Evolutionary conservation across 2,329 filamentous ascomycete genomes (phyloP), one percentile per base, ranked within the genome.

Genomic region (Ceratocystis variospora): DNA sequence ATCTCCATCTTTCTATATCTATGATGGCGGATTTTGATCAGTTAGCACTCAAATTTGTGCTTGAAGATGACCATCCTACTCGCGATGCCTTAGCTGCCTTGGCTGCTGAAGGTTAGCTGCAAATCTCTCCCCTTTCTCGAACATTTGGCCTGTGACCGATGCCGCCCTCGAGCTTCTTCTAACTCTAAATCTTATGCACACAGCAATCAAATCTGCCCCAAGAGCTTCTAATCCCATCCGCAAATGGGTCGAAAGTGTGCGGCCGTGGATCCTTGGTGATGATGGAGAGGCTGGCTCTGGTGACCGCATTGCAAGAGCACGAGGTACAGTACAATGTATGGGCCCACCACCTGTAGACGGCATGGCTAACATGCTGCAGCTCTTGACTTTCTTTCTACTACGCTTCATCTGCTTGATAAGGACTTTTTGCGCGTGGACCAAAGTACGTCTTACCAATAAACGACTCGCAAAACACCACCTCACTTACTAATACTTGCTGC

Each of bases 171-270:
- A 15, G 17, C 46, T 17, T 48, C 25, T n/a, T 33, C 46, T 55
- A 48, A 53, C 37, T 33, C 19, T 48, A 15, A 41, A 41, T 41
- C 10, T 15, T 5, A 41, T 44, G 44, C 15, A 7, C 55, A 28
- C 28, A 68, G 61, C 61, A 33, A 80, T 83, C 25, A 74, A 81
- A 71, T 73, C 72, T 65, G 75, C 78, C 6, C 69, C 77, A 0
- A 73, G 77, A 50, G 77, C 73, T 69, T 76, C 78, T 61, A 76
- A 79, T 61, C 76, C 78, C 2, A 76, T 83, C 55, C 79, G 79
- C 17, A 78, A 80, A 71, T 83, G 81, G 81, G 81, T 82, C 33
- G 78, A 81, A 59, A 80, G 81, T 45, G 79, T 83, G 66, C 78
- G 80, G 70, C 77, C 76, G 65, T 83, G 81, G 81, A 81, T 83